Conservation (phyloP, 23 red algal genomes). For the Gracilaria caudata region DNA sequence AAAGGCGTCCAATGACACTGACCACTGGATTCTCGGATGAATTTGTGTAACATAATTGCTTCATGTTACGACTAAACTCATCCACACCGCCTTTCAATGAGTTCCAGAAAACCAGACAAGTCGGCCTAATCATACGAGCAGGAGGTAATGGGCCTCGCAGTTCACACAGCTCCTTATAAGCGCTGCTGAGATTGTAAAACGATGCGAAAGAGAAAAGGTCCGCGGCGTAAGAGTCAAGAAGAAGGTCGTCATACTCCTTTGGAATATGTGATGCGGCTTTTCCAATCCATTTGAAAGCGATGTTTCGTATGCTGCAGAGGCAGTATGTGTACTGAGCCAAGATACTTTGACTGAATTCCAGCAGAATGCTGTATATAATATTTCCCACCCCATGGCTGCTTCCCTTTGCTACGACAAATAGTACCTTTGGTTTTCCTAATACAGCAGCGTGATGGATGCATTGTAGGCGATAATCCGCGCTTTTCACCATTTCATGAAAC, state of each 20-base stretch:
- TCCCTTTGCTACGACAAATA: conserved; percentile 10
- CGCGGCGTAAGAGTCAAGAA: not conserved
- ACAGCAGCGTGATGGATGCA: conserved; percentile 22
- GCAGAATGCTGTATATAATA: conserved; percentile 14
- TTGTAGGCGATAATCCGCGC: not conserved
- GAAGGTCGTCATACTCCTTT: not conserved
- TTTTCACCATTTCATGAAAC: conserved; percentile 20
- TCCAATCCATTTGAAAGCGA: conserved; percentile 13
- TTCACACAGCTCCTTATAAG: not conserved
- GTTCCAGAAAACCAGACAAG: conserved; percentile 21
- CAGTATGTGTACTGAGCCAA: not conserved
- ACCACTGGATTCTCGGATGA: conserved; percentile 29
- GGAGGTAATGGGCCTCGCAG: conserved; percentile 12
- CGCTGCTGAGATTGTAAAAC: conserved; percentile 16
- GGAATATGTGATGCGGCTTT: not conserved
- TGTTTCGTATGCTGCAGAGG: not conserved
- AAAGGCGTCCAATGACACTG: not conserved
- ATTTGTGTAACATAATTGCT: conserved; percentile 11
- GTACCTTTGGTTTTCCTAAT: not conserved
- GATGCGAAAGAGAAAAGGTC: not conserved
- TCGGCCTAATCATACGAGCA: conserved; percentile 1
- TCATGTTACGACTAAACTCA: conserved; percentile 9
- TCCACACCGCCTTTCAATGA: conserved; percentile 16
- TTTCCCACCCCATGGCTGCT: not conserved
- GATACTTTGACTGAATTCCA: not conserved